A percentile compares a stretch with the other conserved stretches of the same genome.
Conservation (phyloP, 2,329 filamentous ascomycete species). For the Colletotrichum shisoi region DNA sequence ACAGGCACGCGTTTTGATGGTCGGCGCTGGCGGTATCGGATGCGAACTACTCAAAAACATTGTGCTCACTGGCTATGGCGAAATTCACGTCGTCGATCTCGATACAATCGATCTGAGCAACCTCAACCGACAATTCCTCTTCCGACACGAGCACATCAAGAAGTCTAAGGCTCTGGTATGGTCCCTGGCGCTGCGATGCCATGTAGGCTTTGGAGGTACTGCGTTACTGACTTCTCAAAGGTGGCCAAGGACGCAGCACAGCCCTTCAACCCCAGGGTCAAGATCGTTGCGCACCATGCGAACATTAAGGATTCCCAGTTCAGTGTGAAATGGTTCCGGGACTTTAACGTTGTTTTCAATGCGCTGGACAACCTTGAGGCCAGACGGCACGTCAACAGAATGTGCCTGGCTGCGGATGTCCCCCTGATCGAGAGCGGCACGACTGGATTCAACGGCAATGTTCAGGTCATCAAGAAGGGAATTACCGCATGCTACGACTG, state of each 20-base stretch:
- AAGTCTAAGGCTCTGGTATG: slow-evolving; percentile 90
- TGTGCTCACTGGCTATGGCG: slow-evolving; percentile 87
- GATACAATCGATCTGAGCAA: slow-evolving; percentile 99
- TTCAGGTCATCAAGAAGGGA: slow-evolving; percentile 94
- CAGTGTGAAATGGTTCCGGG: slow-evolving; percentile 84
- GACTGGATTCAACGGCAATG: slow-evolving; percentile 96
- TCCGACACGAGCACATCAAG: slow-evolving; percentile 96
- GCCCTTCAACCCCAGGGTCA: slow-evolving; percentile 87
- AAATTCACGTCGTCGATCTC: slow-evolving; percentile 93
- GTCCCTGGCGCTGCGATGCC: slow-evolving; percentile 38
- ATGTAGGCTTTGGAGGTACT: slow-evolving; percentile 14
- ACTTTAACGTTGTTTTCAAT: slow-evolving; percentile 91
- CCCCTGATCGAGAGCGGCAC: slow-evolving; percentile 96
- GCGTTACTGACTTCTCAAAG: slow-evolving; percentile 53
- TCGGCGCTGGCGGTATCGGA: slow-evolving; percentile 95
- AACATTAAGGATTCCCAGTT: slow-evolving; percentile 94
- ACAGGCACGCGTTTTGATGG: slow-evolving; percentile 87
- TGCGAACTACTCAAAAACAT: slow-evolving; percentile 98
- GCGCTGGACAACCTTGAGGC: slow-evolving; percentile 96
- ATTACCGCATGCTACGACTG: slow-evolving; percentile 97
- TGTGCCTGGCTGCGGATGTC: slow-evolving; percentile 91
- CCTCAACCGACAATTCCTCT: slow-evolving; percentile 96
- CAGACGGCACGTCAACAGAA: slow-evolving; percentile 91
- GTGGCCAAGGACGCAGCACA: slow-evolving; percentile 91
- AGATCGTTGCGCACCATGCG: slow-evolving; percentile 86